Evolutionary conservation across 1,284 basidiomycete species (phyloP), one percentile per base, ranked within the genome.

Genomic region (Ganoderma sinense): DNA sequence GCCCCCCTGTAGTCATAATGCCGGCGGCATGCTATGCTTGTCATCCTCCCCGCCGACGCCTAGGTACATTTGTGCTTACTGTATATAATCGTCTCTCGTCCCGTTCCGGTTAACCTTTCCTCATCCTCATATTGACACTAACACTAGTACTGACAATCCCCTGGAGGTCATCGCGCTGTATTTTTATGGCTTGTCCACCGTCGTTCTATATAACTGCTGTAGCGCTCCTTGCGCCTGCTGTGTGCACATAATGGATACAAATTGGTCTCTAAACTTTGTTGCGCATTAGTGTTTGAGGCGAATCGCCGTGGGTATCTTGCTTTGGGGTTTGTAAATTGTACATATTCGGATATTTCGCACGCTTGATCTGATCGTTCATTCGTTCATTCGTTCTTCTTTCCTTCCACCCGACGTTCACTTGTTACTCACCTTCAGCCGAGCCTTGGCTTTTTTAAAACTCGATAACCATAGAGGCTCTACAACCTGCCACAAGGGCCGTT

Each of bases 161-260:
- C 66, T 67, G 66, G 69, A 67, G 66, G 66, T 63, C 58, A 10
- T 51, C 53, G 2, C 43, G 39, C n/a, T 70, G 69, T 70, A 70
- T 70, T 68, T 65, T 36, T 67, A 70, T 41, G 14, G 36, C 53
- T 58, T 40, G 16, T 41, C 69, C 39, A 31, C 69, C 45, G 40
- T 51, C 29, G 13, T 23, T 59, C n/a, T 23, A 56, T 26, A 26
- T 51, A 51, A 18, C 16, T 45, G 16, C 53, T 65, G 56, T 65
- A 65, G 55, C 56, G 40, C 39, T 56, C 29, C 8, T 26, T 43
- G 43, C 36, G 20, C 36, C 29, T 18, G 56, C 45, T 48, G 33
- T 66, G 20, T 61, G 29, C 29, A 23, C 62, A 26, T 56, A 39
- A 23, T 63, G n/a, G n/a, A 51, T 51, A 7, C n/a, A 7, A 20